These are phyloP conservation scores for Hanseniaspora uvarum DNA, from an alignment of 1,139 yeast genomes.

Conservation along the genomic window DNA sequence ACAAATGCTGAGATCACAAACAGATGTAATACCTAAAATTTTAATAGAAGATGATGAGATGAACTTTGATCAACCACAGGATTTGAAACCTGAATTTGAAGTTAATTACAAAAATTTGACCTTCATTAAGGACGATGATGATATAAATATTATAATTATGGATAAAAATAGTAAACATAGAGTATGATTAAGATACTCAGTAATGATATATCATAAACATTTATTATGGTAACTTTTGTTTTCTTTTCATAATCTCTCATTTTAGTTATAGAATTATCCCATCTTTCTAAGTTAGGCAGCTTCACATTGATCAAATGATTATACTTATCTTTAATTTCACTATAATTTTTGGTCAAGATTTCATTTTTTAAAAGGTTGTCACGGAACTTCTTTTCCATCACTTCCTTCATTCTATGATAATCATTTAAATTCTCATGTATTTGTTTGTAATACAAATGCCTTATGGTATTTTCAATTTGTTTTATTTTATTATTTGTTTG, in stretches of 20 bases:
- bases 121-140: neutral
- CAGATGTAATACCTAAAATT: neutral
- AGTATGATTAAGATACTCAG: neutral
- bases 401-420: neutral
- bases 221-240: neutral
- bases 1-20: neutral
- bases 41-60: conserved; percentile 3
- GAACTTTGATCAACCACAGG: neutral
- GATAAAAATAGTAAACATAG: conserved; percentile 12
- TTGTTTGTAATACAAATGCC: neutral
- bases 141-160: conserved; percentile 8
- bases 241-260: conserved; percentile 5
- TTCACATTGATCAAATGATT: neutral
- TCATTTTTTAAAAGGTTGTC: neutral
- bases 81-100: conserved; percentile 2
- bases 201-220: conserved; percentile 4
- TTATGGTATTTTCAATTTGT: neutral
- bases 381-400: conserved; percentile 1
- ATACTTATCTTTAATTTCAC: neutral
- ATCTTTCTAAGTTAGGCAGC: conserved; percentile 2
- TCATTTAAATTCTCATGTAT: neutral
- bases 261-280: conserved; percentile 3
- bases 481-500: neutral
- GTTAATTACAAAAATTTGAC: neutral
- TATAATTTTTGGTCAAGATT: neutral